Evolutionary conservation across 148 eudicot species (phyloP).

Genomic region (Persicaria maculosa): DNA sequence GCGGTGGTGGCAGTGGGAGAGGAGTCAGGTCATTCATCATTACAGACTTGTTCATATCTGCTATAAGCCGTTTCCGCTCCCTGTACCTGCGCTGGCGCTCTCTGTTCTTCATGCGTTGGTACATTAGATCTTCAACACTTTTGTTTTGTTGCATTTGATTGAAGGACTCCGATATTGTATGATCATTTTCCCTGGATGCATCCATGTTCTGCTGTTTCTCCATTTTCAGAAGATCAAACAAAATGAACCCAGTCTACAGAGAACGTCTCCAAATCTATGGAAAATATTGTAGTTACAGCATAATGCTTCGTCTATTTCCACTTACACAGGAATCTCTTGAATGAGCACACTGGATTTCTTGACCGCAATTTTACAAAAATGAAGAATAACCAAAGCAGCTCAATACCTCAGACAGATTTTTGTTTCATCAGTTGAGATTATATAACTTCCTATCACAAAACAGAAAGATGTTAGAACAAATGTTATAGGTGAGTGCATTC

Average conservation of each 20-base stretch:
- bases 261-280: neutral
- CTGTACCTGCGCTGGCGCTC: constrained; percentile 96
- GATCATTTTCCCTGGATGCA: neutral
- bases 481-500: neutral
- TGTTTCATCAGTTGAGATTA: neutral
- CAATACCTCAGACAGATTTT: neutral
- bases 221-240: constrained; percentile 2
- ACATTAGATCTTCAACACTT: constrained; percentile 44
- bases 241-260: neutral
- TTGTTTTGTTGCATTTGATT: constrained; percentile 14
- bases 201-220: constrained; percentile 8
- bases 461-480: neutral
- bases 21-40: constrained; percentile 14
- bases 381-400: constrained; percentile 1
- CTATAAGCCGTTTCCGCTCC: constrained; percentile 70
- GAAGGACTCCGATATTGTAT: neutral
- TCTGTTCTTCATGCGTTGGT: constrained; percentile 69
- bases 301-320: neutral
- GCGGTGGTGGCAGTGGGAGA: neutral
- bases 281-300: neutral
- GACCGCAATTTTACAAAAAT: neutral
- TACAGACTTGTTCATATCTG: constrained; percentile 22
- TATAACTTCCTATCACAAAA: constrained; percentile 2
- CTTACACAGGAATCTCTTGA: neutral
- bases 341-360: neutral